phyloP scores from a whole-genome alignment of 1,284 basidiomycete species.

The Agaricales sp. region DNA sequence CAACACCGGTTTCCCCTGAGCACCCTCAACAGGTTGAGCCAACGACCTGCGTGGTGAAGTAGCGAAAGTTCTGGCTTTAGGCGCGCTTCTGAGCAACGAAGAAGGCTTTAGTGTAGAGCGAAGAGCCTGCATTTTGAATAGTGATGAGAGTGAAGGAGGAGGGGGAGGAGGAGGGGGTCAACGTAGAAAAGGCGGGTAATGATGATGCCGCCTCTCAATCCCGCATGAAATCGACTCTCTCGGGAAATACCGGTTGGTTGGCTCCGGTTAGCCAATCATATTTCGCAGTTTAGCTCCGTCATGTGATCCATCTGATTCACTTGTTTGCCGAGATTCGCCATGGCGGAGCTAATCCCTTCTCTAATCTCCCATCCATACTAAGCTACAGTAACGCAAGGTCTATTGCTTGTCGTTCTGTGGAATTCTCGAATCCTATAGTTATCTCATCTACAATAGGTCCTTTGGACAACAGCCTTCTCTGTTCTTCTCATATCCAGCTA shows the following conservation, averaged over 20 bases:
- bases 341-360: no score
- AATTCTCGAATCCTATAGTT: no score
- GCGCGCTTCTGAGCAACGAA: background rate
- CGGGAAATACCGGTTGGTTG: background rate
- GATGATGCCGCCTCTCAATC: background rate
- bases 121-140: background rate
- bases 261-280: background rate
- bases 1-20: conserved; percentile 29
- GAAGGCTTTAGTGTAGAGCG: background rate
- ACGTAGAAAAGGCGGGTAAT: background rate
- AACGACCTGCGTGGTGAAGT: background rate
- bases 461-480: no score
- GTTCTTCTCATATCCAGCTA: no score
- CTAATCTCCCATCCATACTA: no score
- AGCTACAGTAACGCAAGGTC: no score
- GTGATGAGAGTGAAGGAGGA: background rate
- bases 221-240: background rate
- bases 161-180: background rate
- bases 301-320: no score
- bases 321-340: no score
- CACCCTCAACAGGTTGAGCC: conserved; percentile 1
- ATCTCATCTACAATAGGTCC: no score
- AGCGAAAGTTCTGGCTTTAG: background rate
- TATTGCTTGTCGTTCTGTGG: no score
- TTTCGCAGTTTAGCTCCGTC: background rate